Evolutionary conservation across 164 flowering plant species (phyloP), one percentile per base, ranked within the genome.

Genomic region (Nymphaea colorata): DNA sequence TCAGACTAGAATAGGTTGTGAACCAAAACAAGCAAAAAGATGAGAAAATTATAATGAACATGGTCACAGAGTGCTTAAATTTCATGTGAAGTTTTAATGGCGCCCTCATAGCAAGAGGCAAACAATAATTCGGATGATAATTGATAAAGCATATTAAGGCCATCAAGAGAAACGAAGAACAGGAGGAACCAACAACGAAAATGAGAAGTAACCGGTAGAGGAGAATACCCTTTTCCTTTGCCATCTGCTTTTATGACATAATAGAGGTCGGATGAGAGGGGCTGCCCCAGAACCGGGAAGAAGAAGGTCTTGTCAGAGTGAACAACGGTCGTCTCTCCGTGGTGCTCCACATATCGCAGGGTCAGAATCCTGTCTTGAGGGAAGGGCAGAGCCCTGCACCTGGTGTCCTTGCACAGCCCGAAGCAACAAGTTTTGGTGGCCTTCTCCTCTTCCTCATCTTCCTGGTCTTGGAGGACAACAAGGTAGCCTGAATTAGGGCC

Each of bases 221-320:
- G 10, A 25, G 17, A 75, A 3, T 78, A 88, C 94, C 89, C 91
- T 74, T 71, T 80, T 61, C 76, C 69, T 62, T 66, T 80, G 14
- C 89, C 87, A 25, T 69, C 57, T 4, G 84, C 69, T 8, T 69
- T 53, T 4, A 85, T 75, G 0, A 79, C 80, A 63, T 84, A 86
- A 68, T 85, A 88, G 3, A 62, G 79, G 64, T 85, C 86, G 43
- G 83, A 78, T 62, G 88, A 83, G 71, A 85, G 42, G 0, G 91
- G 89, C 66, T 72, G 82, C 72, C 79, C 69, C 10, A 85, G 78
- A 64, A 84, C 88, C 1, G 90, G 89, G 45, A 86, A 72, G 57
- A 85, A 69, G 62, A 73, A 64, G 12, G 74, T 80, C 43, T 71
- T 73, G 62, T 80, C 61, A 6, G 0, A 11, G 67, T 47, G 4